phyloP scores from a whole-genome alignment of 1,139 yeast species.

The Pichia sp. region DNA sequence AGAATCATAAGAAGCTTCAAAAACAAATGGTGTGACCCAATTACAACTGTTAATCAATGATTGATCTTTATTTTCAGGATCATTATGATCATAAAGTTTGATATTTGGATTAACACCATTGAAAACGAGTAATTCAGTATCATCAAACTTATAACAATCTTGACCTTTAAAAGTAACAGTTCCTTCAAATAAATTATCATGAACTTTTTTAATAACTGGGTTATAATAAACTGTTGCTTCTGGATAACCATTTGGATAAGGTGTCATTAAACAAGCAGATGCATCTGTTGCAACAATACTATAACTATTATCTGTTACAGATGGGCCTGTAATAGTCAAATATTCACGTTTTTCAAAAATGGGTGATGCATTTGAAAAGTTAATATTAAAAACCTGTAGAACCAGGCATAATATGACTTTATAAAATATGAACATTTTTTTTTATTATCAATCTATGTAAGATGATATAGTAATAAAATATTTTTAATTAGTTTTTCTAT shows the following conservation, averaged over 20 bases:
- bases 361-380: too few relatives aligned
- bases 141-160: constrained; percentile 18
- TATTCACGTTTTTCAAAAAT: too few relatives aligned
- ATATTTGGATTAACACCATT: constrained; percentile 21
- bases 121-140: constrained; percentile 28
- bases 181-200: constrained; percentile 22
- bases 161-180: constrained; percentile 26
- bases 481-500: too few relatives aligned
- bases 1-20: constrained; percentile 17
- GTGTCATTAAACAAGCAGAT: constrained; percentile 4
- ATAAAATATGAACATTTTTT: too few relatives aligned
- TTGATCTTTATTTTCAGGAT: constrained; percentile 12
- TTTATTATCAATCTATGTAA: too few relatives aligned
- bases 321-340: too few relatives aligned
- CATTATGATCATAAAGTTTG: constrained; percentile 26
- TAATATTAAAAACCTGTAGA: too few relatives aligned
- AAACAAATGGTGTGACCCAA: constrained; percentile 24
- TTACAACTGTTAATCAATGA: constrained; percentile 21
- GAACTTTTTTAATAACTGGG: constrained; percentile 19
- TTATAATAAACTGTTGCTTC: constrained; percentile 22
- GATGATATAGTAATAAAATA: too few relatives aligned
- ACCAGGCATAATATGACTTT: too few relatives aligned
- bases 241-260: constrained; percentile 18
- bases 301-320: too few relatives aligned
- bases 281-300: constrained; percentile 2